phyloP scores from a whole-genome alignment of 257 asterid genomes.

The Buddleja alternifolia region DNA sequence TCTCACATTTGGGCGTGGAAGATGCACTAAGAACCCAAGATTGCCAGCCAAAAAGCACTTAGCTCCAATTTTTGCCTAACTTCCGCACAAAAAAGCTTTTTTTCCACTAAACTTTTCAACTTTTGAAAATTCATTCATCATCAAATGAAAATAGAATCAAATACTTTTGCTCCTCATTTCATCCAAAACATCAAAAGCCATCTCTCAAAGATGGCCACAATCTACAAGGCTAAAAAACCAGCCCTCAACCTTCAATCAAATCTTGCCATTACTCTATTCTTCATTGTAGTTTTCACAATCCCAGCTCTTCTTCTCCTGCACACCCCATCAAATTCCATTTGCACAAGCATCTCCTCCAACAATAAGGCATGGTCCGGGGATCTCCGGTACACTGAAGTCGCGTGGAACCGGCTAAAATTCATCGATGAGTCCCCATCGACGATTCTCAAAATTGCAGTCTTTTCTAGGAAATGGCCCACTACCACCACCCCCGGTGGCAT shows the following conservation, averaged over 20 bases:
- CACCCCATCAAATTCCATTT: constrained; percentile 53
- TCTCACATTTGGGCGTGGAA: constrained; percentile 34
- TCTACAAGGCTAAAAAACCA: constrained; percentile 53
- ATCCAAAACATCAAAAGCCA: constrained; percentile 17
- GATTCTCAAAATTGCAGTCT: constrained; percentile 73
- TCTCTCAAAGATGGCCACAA: constrained; percentile 50
- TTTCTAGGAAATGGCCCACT: constrained; percentile 90
- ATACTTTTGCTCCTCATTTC: constrained; percentile 17
- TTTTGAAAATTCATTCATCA: constrained; percentile 24
- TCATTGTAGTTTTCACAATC: constrained; percentile 78
- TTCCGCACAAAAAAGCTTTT: constrained; percentile 32
- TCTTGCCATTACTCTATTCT: constrained; percentile 75
- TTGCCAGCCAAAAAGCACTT: constrained; percentile 37
- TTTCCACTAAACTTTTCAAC: constrained; percentile 42
- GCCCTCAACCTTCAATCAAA: constrained; percentile 52
- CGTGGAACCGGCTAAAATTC: constrained; percentile 73
- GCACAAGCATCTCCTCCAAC: constrained; percentile 44
- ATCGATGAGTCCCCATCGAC: constrained; percentile 34
- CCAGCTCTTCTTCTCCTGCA: constrained; percentile 84
- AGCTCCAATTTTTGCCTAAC: constrained; percentile 53
- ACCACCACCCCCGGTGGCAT: constrained; percentile 79
- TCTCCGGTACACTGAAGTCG: constrained; percentile 64
- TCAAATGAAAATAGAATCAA: not conserved
- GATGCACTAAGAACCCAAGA: constrained; percentile 44
- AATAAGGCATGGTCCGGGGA: constrained; percentile 67